phyloP scores from a whole-genome alignment of 2,329 filamentous ascomycete species.

The Elsinoe australis region DNA sequence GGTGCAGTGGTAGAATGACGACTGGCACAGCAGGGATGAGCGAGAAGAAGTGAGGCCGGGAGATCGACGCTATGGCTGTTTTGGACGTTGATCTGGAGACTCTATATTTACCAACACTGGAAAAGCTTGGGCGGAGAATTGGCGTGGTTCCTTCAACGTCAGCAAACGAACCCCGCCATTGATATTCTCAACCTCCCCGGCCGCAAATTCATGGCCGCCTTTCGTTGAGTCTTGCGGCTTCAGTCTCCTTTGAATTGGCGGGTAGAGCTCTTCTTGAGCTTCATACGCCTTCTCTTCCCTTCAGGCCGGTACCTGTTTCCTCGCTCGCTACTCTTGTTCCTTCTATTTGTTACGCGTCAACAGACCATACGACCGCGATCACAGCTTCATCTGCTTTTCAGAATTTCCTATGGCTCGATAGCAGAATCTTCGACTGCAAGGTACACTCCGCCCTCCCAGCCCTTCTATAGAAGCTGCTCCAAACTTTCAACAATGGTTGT shows the following conservation, averaged over 20 bases:
- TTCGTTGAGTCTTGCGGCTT: background rate
- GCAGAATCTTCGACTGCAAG: too few relatives aligned
- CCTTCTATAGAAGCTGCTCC: too few relatives aligned
- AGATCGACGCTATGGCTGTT: background rate
- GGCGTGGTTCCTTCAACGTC: constrained; percentile 12
- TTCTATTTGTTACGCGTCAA: background rate
- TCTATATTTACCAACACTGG: constrained; percentile 18
- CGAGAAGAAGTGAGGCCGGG: background rate
- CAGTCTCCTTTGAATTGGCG: background rate
- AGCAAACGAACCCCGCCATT: constrained; percentile 17
- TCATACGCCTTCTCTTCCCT: background rate
- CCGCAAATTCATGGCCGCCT: constrained; percentile 1
- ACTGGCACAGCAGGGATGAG: too few relatives aligned
- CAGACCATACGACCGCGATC: background rate
- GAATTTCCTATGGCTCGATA: too few relatives aligned
- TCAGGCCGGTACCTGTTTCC: constrained; percentile 18
- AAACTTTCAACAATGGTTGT: too few relatives aligned
- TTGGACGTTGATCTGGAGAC: constrained; percentile 13
- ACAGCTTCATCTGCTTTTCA: background rate
- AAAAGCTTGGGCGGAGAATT: constrained; percentile 4
- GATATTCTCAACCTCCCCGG: constrained; percentile 4
- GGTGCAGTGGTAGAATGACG: too few relatives aligned
- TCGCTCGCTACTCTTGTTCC: background rate
- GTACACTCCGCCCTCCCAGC: too few relatives aligned
- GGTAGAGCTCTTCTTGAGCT: background rate